Evolutionary conservation across 805 yeast species (phyloP), one percentile per base, ranked within the genome.

Genomic region (Scheffersomyces coipomensis): DNA sequence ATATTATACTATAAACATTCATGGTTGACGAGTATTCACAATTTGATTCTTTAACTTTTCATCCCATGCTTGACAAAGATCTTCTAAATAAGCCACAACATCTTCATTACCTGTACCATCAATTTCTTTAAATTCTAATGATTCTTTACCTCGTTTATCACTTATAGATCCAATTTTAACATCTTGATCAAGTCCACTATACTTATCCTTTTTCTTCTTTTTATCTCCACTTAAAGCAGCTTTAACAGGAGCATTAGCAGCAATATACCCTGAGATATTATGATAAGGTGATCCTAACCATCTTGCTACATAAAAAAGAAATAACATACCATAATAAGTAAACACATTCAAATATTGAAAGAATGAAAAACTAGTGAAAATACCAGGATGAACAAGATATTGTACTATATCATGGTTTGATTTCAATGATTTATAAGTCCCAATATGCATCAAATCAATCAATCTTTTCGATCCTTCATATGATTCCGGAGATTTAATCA

Each of bases 401-500:
- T 85, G 89, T 35, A 67, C 70, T 35, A 91, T 76, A 1, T 82
- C 85, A 37, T 73, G 55, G 10, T 73, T 51, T 22, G 64, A 50
- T 19, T 55, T 52, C 53, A 88, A 64, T 15, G 65, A 48, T 42
- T 75, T 57, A 58, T 78, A 85, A 2, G 89, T 77, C 7, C 86
- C 89, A 31, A 77, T 60, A 62, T 91, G 98, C 30, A 89, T 62
- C 39, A 90, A 71, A 60, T 93, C 98, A 29, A 91, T 82, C 47
- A 85, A 67, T 53, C 96, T 72, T 56, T 93, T 93, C 2, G 97
- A 88, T 9, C 96, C 96, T 59, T 91, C 98, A 56, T 93, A 93
- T 5, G 96, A 80, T 35, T 76, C 78, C 34, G 71, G 71, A 13
- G 85, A 72, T 47, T 74, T 57, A 27, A 87, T 47, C 44, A 90